Percentiles rank a stretch among this genome's conserved stretches.
Conservation (phyloP, 495 filamentous ascomycete genomes). For the Viridothelium virens region DNA sequence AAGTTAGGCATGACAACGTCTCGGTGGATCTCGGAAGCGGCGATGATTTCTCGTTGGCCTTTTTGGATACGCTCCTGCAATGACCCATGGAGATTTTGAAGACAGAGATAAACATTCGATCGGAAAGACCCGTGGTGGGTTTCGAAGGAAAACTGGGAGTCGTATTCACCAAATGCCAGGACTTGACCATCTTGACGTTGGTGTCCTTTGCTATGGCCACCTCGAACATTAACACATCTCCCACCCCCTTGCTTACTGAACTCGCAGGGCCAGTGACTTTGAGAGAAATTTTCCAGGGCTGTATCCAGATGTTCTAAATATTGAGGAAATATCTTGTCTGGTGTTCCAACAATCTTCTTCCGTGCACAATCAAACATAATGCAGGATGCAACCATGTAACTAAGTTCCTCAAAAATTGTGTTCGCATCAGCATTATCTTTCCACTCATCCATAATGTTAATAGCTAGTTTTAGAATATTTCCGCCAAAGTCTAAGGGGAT, state of each 20-base stretch:
- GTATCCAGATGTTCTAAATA: slow-evolving; percentile 39
- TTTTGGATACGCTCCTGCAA: slow-evolving; percentile 30
- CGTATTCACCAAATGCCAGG: slow-evolving; percentile 41
- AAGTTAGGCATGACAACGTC: slow-evolving; percentile 30
- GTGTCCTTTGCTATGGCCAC: slow-evolving; percentile 45
- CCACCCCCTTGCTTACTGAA: slow-evolving; percentile 32
- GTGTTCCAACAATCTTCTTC: slow-evolving; percentile 28
- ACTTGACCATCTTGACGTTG: slow-evolving; percentile 43
- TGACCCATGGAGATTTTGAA: slow-evolving; percentile 14
- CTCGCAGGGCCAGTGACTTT: slow-evolving; percentile 43
- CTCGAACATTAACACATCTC: slow-evolving; percentile 40
- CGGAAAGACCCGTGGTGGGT: slow-evolving; percentile 30
- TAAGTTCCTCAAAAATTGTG: slow-evolving; percentile 42
- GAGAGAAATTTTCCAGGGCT: slow-evolving; percentile 45
- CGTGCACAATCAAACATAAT: slow-evolving; percentile 47
- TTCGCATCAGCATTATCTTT: slow-evolving; percentile 26
- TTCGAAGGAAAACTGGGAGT: slow-evolving; percentile 39
- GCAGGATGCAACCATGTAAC: slow-evolving; percentile 48
- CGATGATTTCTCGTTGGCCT: slow-evolving; percentile 24
- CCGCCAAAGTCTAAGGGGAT: slow-evolving; percentile 46
- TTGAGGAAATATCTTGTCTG: slow-evolving; percentile 24
- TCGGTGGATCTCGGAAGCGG: slow-evolving; percentile 32
- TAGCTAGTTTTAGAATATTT: slow-evolving; percentile 46
- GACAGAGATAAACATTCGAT: slow-evolving; percentile 14
- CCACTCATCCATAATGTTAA: slow-evolving; percentile 38